Evolutionary conservation across 208 protist species (phyloP).

Genomic region (Angomonas deanei): DNA sequence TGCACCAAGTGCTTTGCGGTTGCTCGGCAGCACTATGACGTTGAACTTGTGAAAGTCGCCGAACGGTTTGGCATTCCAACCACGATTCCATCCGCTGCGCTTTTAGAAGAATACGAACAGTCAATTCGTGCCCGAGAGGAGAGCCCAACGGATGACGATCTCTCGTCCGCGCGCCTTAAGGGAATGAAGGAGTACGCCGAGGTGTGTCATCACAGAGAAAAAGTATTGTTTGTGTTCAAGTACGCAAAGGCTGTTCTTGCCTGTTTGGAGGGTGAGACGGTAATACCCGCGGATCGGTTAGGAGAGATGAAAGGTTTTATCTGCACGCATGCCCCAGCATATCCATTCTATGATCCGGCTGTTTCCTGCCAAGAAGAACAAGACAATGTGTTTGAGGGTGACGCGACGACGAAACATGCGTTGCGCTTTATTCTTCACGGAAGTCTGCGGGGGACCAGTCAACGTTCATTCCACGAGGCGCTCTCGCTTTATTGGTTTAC

Average conservation of each 20-base stretch:
- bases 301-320: conserved; percentile 24
- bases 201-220: conserved; percentile 27
- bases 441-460: neutral
- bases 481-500: conserved; percentile 38
- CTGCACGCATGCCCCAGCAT: conserved; percentile 17
- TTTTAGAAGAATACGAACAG: conserved; percentile 9
- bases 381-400: conserved; percentile 12
- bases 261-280: neutral
- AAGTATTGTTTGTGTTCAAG: conserved; percentile 32
- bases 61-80: conserved; percentile 47
- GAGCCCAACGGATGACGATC: neutral
- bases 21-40: conserved; percentile 25
- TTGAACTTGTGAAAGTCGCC: conserved; percentile 18
- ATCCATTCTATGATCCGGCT: conserved; percentile 26
- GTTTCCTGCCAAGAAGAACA: conserved; percentile 9
- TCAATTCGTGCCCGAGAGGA: neutral
- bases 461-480: conserved; percentile 19
- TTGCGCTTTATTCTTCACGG: conserved; percentile 34
- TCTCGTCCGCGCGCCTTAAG: neutral
- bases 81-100: conserved; percentile 10
- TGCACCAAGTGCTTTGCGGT: conserved; percentile 47
- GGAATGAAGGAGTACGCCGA: conserved; percentile 29
- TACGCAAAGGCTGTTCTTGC: conserved; percentile 43
- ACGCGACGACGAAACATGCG: conserved; percentile 12
- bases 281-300: neutral